Evolutionary conservation across 805 yeast genomes (phyloP), one percentile per base, ranked within the genome.

Genomic region (Saccharomycopsis javanensis): DNA sequence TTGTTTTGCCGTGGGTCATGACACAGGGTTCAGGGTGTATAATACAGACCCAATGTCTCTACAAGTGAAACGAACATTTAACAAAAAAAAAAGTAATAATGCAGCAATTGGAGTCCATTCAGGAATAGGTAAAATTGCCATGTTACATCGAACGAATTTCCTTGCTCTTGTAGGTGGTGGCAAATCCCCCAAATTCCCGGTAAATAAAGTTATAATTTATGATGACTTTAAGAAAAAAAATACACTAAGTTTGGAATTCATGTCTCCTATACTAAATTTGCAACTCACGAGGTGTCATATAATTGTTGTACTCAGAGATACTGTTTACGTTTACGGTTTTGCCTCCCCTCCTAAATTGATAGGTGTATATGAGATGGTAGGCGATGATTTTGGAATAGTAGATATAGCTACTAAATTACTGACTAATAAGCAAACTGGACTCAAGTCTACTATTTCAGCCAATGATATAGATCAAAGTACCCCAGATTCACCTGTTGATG

Each of bases 141-240:
- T 92, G 96, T 81, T 92, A 5, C 87, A 89, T 67, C 79, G 97
- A 48, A 90, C 97, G 0, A 92, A 92, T 71, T 91, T 90, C 67
- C 76, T 92, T 55, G 96, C 92, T 0, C 71, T 94, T 48, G 88
- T 90, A 0, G 97, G 97, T 0, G 97, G 97, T 16, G 97, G 97
- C 1, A 76, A 78, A 61, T 78, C 77, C 58, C 97, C 97, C 23
- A 77, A 80, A 60, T 88, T 81, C 65, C 86, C 96, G 0, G 76
- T 80, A 63, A 88, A 88, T 71, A 87, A 86, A 68, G 79, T 90
- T 38, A 78, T 89, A 35, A 83, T 92, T 16, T 94, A 97, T 96
- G 97, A 92, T 70, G 98, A 92, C 68, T 69, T 88, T 60, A 87
- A 88, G 69, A 79, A 84, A 61, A 83, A 82, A 62, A 83, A 83